Percentiles rank a stretch among this genome's conserved stretches.
Conservation (phyloP, 495 filamentous ascomycete genomes). For the Glonium stellatum region DNA sequence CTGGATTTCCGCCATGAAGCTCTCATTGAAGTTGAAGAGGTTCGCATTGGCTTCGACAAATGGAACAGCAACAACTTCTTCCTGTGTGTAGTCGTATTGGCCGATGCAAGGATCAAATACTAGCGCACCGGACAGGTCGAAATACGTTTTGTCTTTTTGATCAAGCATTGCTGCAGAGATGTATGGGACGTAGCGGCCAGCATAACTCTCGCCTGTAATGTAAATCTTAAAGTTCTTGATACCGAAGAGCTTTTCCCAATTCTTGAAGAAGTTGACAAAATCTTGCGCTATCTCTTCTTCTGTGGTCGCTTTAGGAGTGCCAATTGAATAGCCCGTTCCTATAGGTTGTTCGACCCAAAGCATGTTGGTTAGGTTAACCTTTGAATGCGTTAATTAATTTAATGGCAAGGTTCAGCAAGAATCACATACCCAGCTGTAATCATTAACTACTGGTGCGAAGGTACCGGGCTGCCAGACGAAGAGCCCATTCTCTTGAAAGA, state of each 20-base stretch:
- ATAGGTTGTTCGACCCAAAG: constrained; percentile 24
- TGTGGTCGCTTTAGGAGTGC: constrained; percentile 19
- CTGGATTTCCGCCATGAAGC: constrained; percentile 16
- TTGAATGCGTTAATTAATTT: constrained; percentile 60
- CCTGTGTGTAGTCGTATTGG: constrained; percentile 15
- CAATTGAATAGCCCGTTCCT: constrained; percentile 24
- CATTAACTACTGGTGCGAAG: constrained; percentile 51
- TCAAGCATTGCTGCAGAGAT: constrained; percentile 29
- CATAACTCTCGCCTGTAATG: constrained; percentile 30
- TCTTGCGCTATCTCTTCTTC: constrained; percentile 30
- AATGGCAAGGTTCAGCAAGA: neutral
- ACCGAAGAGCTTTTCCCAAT: constrained; percentile 30
- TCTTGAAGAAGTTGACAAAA: constrained; percentile 29
- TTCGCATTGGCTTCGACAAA: constrained; percentile 15
- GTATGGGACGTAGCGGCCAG: constrained; percentile 29
- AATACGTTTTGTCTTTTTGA: constrained; percentile 18
- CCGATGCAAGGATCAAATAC: constrained; percentile 29
- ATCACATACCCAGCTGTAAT: constrained; percentile 52
- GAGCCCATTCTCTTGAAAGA: constrained; percentile 61
- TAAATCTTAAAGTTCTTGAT: constrained; percentile 32
- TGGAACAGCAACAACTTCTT: constrained; percentile 20
- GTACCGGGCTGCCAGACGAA: constrained; percentile 58
- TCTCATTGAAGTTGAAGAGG: constrained; percentile 22
- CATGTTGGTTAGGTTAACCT: constrained; percentile 19
- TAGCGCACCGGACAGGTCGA: constrained; percentile 16